Evolutionary conservation across 2,329 filamentous ascomycete genomes (phyloP).

Genomic region (Aspergillus sojae): DNA sequence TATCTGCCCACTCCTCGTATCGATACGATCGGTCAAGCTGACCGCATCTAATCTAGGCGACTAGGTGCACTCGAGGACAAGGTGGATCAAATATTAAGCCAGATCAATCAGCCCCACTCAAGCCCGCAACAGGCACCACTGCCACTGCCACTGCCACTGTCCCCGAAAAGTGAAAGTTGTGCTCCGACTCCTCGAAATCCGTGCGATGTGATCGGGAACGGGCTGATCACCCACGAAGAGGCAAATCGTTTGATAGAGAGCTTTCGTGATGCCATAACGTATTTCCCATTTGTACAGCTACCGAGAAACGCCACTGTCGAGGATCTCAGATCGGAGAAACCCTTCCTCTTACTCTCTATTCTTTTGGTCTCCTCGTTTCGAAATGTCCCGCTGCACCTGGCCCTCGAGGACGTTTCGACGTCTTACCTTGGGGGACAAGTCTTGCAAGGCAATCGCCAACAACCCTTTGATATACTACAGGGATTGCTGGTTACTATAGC

Average conservation of each 20-base stretch:
- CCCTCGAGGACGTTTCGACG: conserved; percentile 5
- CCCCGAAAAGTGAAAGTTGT: conserved; percentile 5
- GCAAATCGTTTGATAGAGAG: conserved; percentile 5
- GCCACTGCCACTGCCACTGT: conserved; percentile 5
- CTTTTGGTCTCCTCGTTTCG: conserved; percentile 6
- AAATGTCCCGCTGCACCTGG: conserved; percentile 5
- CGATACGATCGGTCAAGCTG: neutral
- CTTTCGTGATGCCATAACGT: conserved; percentile 1
- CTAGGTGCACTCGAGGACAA: neutral
- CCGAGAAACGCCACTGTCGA: conserved; percentile 3
- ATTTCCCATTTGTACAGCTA: conserved; percentile 6
- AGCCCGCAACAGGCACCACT: conserved; percentile 1
- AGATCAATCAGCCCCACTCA: neutral
- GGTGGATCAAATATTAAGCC: neutral
- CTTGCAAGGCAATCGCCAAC: conserved; percentile 7
- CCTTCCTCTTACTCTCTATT: conserved; percentile 6
- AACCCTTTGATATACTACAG: conserved; percentile 4
- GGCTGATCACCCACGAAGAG: conserved; percentile 6
- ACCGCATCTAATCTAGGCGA: neutral
- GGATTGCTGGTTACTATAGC: conserved; percentile 3
- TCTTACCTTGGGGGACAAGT: conserved; percentile 6
- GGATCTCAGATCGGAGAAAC: conserved; percentile 4
- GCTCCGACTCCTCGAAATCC: conserved; percentile 4
- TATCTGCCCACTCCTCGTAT: neutral
- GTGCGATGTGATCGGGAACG: conserved; percentile 4